phyloP scores from a whole-genome alignment of 2,329 filamentous ascomycete genomes.

The Fusarium drepaniforme region DNA sequence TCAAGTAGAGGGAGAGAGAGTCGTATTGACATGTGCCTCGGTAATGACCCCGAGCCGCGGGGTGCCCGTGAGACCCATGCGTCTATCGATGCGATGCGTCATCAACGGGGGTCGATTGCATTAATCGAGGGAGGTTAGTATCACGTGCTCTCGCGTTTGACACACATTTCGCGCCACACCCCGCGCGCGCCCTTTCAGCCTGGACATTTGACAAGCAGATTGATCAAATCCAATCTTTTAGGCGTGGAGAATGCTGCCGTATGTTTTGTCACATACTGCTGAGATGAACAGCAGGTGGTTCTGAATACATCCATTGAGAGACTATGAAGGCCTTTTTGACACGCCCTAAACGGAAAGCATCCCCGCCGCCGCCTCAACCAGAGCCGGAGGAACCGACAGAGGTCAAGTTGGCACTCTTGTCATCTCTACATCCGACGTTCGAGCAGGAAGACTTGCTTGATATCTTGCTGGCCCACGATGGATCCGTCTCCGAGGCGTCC shows the following conservation, averaged over 20 bases:
- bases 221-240: neutral
- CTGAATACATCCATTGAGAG: conserved; percentile 9
- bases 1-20: conserved; percentile 12
- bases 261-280: neutral
- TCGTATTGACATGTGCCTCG: conserved; percentile 51
- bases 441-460: conserved; percentile 80
- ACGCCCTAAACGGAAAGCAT: conserved; percentile 63
- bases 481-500: conserved; percentile 77
- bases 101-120: conserved; percentile 28
- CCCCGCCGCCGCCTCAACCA: conserved; percentile 41
- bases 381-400: conserved; percentile 84
- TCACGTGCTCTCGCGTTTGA: conserved; percentile 46
- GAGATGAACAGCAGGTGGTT: neutral
- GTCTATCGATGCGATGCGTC: conserved; percentile 30
- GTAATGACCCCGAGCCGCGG: conserved; percentile 42
- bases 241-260: neutral
- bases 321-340: conserved; percentile 71
- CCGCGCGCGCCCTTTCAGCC: conserved; percentile 20
- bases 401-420: conserved; percentile 85
- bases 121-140: conserved; percentile 18
- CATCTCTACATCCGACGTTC: conserved; percentile 77
- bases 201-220: conserved; percentile 7
- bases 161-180: conserved; percentile 4
- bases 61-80: conserved; percentile 32
- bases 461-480: conserved; percentile 80